phyloP scores from a whole-genome alignment of 2,329 filamentous ascomycete species.

The Dactylellina haptotyla region DNA sequence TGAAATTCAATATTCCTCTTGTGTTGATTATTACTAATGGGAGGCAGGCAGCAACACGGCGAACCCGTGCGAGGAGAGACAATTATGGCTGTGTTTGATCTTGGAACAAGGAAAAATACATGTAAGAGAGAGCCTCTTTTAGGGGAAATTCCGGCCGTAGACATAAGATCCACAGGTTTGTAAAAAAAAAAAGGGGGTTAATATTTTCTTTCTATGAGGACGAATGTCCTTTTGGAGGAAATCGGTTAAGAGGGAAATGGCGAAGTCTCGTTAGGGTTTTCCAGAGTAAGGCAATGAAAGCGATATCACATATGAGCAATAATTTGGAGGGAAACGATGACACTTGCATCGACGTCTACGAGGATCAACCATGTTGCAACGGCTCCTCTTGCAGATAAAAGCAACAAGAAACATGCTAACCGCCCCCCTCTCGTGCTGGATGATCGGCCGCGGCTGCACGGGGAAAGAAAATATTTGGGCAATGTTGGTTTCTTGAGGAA shows the following conservation, averaged over 20 bases:
- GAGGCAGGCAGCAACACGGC: neutral
- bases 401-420: neutral
- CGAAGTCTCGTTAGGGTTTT: conserved; percentile 5
- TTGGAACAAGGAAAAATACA: no score
- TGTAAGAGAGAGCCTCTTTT: no score
- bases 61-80: neutral
- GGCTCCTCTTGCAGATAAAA: neutral
- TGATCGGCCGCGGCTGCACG: conserved; percentile 36
- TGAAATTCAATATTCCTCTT: no score
- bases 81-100: neutral
- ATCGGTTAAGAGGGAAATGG: neutral
- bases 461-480: conserved; percentile 10
- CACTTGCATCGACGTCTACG: conserved; percentile 35
- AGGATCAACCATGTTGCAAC: conserved; percentile 33
- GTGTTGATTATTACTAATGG: no score
- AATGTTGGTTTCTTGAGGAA: no score
- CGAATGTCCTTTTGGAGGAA: no score
- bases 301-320: conserved; percentile 24
- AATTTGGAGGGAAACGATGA: conserved; percentile 14
- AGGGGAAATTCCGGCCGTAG: no score
- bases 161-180: no score
- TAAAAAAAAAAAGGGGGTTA: neutral
- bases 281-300: conserved; percentile 40
- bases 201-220: no score
- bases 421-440: neutral